Base-by-base conservation (phyloP, 2,329 filamentous ascomycete species). In the Colletotrichum sp. region DNA sequence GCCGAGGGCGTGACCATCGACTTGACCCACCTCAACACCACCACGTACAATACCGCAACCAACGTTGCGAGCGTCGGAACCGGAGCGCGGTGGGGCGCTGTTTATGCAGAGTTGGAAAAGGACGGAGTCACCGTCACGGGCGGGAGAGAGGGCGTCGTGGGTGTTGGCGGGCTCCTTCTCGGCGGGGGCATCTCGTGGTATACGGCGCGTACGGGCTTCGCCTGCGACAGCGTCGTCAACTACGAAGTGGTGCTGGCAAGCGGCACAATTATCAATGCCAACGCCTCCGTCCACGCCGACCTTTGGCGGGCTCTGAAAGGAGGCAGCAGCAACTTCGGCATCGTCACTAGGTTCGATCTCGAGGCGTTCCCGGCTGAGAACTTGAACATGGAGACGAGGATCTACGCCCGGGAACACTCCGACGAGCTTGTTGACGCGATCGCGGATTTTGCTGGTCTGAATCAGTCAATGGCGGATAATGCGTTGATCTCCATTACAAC, bases 281-380 rank as follows among this genome's bases (percentile, higher is more conserved):
- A 84, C 59, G 77, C 76, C 1, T 71, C 77, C 0, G 71, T 81
- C 5, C 82, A 88, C 71, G 39, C 80, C 0, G 87, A 89, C 71
- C 82, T 90, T 1, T 89, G 80, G 78, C 83, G 81, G 65, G 88
- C 87, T 2, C 88, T 5, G 7, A 85, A 86, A 65, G 89, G 87
- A 22, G 88, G 87, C 25, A 83, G 84, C 39, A 86, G 84, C 79
- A 89, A 89, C 78, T 87, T 88, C 64, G 88, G 87, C 61, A 81
- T 86, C 77, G 83, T 84, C 8, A 81, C 84, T 8, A 55, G 59
- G 27, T 75, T 70, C 59, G 52, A 57, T 29, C 22, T 57, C 22
- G 52, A 57, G 52, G 25, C 52, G 7, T 57, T 57, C 16, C 52
- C 52, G 13, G 22, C 25, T 6, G 25, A 15, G 52, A 57, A 9